A percentile compares a stretch with the other conserved stretches of the same genome.
Evolutionary conservation across 1,284 basidiomycete species (phyloP).

Genomic region (Fomitopsis schrenkii): DNA sequence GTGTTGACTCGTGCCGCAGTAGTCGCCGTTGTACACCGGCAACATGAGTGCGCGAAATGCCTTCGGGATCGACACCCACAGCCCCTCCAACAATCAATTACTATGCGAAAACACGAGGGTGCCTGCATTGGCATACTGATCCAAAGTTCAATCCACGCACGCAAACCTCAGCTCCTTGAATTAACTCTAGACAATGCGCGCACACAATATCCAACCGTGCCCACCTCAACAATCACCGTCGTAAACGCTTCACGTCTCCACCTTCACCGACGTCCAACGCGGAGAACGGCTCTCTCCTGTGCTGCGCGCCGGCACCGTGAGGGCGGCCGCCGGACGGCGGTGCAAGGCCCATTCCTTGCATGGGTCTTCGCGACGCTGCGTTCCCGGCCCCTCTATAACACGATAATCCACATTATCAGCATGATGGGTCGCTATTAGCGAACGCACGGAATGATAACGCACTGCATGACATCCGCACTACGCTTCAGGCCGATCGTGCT

Average conservation of each 20-base stretch:
- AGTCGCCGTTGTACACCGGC: too few relatives aligned
- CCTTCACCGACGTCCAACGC: constrained; percentile 38
- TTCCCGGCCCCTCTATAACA: constrained; percentile 6
- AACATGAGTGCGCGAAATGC: too few relatives aligned
- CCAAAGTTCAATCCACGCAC: too few relatives aligned
- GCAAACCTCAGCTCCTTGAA: too few relatives aligned
- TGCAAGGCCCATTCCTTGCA: constrained; percentile 45
- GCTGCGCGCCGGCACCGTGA: constrained; percentile 7
- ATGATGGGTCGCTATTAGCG: not conserved
- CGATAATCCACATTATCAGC: not conserved
- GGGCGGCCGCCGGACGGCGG: constrained; percentile 12
- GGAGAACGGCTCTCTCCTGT: constrained; percentile 33
- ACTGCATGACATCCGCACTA: constrained; percentile 37
- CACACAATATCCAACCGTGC: too few relatives aligned
- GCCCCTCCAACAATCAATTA: too few relatives aligned
- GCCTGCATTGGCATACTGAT: too few relatives aligned
- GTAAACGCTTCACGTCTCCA: constrained; percentile 46
- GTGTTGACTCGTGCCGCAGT: too few relatives aligned
- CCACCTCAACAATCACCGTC: constrained; percentile 27
- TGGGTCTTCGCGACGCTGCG: constrained; percentile 14
- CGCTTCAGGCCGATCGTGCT: constrained; percentile 31
- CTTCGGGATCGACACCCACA: too few relatives aligned
- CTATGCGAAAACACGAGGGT: too few relatives aligned
- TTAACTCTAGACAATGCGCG: too few relatives aligned
- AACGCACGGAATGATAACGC: constrained; percentile 9